Conservation (phyloP, 352 stramenopile species). For the Pythium dissimile region DNA sequence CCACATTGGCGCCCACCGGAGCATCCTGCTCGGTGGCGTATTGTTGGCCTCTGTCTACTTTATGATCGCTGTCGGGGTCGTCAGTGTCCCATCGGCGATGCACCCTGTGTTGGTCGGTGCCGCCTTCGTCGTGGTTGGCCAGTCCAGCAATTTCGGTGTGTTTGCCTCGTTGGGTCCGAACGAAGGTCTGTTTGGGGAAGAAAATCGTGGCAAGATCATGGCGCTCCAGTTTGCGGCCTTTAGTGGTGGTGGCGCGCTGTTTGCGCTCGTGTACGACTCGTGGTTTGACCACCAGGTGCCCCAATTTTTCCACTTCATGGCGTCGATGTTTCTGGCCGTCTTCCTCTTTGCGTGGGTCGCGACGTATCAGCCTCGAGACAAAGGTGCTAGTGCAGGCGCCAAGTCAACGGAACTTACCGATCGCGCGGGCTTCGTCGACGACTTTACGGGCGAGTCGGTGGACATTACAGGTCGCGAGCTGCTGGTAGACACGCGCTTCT, state of each 20-base stretch:
- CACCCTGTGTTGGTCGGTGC: constrained; percentile 46
- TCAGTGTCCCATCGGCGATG: constrained; percentile 29
- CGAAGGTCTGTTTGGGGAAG: constrained; percentile 63
- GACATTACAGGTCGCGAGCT: constrained; percentile 49
- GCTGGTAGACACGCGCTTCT: constrained; percentile 53
- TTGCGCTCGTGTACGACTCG: constrained; percentile 60
- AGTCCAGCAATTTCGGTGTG: constrained; percentile 66
- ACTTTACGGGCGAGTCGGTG: neutral
- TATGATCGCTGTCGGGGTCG: constrained; percentile 34
- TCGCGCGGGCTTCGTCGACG: neutral
- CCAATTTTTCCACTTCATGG: constrained; percentile 71
- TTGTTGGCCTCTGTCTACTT: constrained; percentile 45
- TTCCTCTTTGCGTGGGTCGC: constrained; percentile 54
- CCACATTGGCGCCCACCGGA: constrained; percentile 54
- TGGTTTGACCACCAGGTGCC: constrained; percentile 53
- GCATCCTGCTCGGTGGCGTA: constrained; percentile 40
- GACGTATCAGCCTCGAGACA: constrained; percentile 33
- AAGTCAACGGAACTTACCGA: constrained; percentile 4
- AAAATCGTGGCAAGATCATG: constrained; percentile 71
- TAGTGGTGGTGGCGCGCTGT: constrained; percentile 63
- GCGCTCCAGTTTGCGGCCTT: constrained; percentile 60
- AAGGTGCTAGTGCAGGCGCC: neutral
- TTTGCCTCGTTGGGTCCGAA: constrained; percentile 71
- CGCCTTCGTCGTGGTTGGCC: constrained; percentile 53
- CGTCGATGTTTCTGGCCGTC: constrained; percentile 40